Percentiles rank a stretch among this genome's conserved stretches.
phyloP scores from a whole-genome alignment of 202 grass and related monocot genomes.

The Hordeum pubiflorum region DNA sequence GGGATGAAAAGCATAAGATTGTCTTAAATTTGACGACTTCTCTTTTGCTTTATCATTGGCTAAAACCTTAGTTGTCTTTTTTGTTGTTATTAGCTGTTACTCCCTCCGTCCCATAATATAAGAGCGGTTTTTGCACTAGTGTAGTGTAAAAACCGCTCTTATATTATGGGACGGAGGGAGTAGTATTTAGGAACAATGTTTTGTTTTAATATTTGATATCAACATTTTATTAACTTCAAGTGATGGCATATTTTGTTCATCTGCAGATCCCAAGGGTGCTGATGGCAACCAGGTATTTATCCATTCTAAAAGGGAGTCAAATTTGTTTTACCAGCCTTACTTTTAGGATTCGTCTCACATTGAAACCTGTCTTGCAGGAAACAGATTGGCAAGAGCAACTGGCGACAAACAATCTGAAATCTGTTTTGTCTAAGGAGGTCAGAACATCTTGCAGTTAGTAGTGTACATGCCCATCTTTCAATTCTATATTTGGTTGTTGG shows the following conservation, averaged over 20 bases:
- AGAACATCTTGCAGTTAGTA: slow-evolving; percentile 16
- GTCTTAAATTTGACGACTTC: background rate
- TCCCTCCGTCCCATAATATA: too few relatives aligned
- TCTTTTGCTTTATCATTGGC: background rate
- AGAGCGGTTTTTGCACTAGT: too few relatives aligned
- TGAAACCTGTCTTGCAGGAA: slow-evolving; percentile 36
- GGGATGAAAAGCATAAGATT: background rate
- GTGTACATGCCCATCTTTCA: background rate
- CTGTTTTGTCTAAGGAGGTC: slow-evolving; percentile 84
- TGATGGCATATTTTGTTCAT: background rate
- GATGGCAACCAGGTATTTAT: slow-evolving; percentile 33
- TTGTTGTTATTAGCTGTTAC: background rate
- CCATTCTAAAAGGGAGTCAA: background rate
- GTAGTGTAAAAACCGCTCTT: too few relatives aligned
- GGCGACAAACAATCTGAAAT: slow-evolving; percentile 52
- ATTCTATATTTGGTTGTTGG: background rate
- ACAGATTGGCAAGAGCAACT: slow-evolving; percentile 54
- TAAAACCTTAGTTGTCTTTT: background rate
- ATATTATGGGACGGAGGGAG: too few relatives aligned
- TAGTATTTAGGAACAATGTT: background rate
- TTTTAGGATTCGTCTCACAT: slow-evolving; percentile 13
- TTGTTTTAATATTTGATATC: background rate
- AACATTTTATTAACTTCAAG: background rate
- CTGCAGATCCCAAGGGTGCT: slow-evolving; percentile 36
- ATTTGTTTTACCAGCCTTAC: background rate